Evolutionary conservation across 345 rosid species (phyloP), one percentile per base, ranked within the genome.

Genomic region (Lepidium didymum): DNA sequence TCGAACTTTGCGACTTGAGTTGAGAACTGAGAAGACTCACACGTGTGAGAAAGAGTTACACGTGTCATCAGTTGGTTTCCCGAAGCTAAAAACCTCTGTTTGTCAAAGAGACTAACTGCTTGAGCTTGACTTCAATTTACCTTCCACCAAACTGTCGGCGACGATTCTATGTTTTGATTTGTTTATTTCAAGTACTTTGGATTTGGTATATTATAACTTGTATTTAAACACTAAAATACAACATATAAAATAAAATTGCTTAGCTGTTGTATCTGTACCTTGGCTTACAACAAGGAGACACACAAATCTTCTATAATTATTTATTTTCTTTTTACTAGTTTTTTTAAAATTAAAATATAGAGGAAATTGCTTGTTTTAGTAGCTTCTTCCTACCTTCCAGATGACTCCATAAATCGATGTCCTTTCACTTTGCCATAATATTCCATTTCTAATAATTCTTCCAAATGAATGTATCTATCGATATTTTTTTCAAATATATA

Each of bases 361-460:
- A 6, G 21, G 4, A n/a, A 51, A 9, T 42, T 57, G 29, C 36
- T 64, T 49, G 15, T 60, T 65, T 60, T 43, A 53, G 74, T 74
- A 67, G 75, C 77, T 85, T 81, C 88, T 84, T 37, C 75, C 59
- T 77, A 81, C 85, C 85, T 87, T 84, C 88, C 87, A 72, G 25
- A 63, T 72, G 83, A 42, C 75, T 70, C 78, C 78, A 74, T 71
- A 80, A 69, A 23, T 74, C 75, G 60, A 73, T 75, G 72, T 69
- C 78, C 69, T 63, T 62, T 78, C 71, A 55, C 33, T 64, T 72
- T 61, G 25, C 69, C 40, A 67, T 23, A 60, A 42, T 57, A 58
- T 52, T 34, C 72, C 62, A 66, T 59, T 65, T 49, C 27, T 1
- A 2, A 31, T 47, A 58, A 43, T 47, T 66, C 42, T 50, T 60